Base-by-base conservation (phyloP, 2,329 filamentous ascomycete species). In the Ceratocystis cacaofunesta region DNA sequence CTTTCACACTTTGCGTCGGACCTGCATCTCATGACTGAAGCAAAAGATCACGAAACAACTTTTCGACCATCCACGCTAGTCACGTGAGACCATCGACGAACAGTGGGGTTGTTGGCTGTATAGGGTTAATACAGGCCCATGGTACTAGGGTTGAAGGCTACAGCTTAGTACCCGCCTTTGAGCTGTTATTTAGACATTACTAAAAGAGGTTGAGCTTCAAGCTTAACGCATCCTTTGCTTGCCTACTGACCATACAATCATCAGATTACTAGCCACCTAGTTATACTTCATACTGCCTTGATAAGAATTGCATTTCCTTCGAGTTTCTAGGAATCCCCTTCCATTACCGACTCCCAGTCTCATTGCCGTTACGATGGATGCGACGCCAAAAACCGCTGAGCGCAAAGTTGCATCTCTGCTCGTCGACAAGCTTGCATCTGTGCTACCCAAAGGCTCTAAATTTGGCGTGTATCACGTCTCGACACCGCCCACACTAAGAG, bases 401-500 rank as follows among this genome's bases (percentile, higher is more conserved):
- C 55, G 55, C 57, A 70, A 69, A 66, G 72, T 71, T 68, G 71
- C 69, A 61, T 69, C 71, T 5, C 65, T 62, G 12, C 72, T 80
- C 2, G 69, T 72, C 48, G 73, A 75, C 46, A 75, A 73, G 67
- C 76, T 84, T 10, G 77, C 79, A 5, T 71, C 74, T 1, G 77
- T 79, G 10, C 78, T 87, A 8, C 84, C 84, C 8, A 78, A 79
- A 68, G 78, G 75, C 69, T 73, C 74, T 71, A 76, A 72, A 15
- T 88, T 95, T 73, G 85, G 81, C 69, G 80, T 92, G 71, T 87
- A 95, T 74, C 92, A 99, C 77, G 78, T 96, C 70, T 95, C 90
- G 28, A 95, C 92, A 4, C 88, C 89, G 15, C 89, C 92, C 4
- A 86, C 85, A 43, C 81, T 81, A 72, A 87, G 85, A 68, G 81